phyloP scores from a whole-genome alignment of 148 eudicot genomes.

The Agrostemma githago region DNA sequence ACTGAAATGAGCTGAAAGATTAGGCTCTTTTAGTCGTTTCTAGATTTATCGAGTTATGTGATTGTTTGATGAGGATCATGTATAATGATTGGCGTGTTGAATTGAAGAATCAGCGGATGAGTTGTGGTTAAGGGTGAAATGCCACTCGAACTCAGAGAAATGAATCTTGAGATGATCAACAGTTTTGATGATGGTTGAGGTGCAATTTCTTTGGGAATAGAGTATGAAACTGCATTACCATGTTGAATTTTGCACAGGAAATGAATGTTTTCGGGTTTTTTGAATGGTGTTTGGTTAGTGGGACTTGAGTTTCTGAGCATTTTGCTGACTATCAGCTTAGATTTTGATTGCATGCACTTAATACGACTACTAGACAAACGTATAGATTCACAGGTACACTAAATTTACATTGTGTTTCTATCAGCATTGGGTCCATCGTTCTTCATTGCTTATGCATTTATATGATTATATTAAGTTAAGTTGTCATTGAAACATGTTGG shows the following conservation, averaged over 20 bases:
- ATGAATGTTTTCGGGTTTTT: not conserved
- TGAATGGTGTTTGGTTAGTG: not conserved
- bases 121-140: too few relatives aligned
- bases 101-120: not conserved
- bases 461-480: not conserved
- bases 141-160: too few relatives aligned
- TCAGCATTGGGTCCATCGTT: not conserved
- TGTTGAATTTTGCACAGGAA: not conserved
- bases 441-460: not conserved
- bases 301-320: not conserved
- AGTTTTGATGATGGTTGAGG: not conserved
- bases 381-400: not conserved
- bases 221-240: not conserved
- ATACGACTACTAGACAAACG: not conserved
- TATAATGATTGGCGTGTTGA: not conserved
- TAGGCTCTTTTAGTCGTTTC: not conserved
- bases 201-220: not conserved
- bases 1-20: not conserved
- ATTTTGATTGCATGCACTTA: not conserved
- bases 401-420: not conserved
- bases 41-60: not conserved
- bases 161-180: not conserved
- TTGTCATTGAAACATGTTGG: not conserved
- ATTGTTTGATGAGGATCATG: slow-evolving; percentile 1
- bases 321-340: not conserved